Base-by-base conservation (phyloP, 1,284 basidiomycete genomes). In the Trichosporon sp. region DNA sequence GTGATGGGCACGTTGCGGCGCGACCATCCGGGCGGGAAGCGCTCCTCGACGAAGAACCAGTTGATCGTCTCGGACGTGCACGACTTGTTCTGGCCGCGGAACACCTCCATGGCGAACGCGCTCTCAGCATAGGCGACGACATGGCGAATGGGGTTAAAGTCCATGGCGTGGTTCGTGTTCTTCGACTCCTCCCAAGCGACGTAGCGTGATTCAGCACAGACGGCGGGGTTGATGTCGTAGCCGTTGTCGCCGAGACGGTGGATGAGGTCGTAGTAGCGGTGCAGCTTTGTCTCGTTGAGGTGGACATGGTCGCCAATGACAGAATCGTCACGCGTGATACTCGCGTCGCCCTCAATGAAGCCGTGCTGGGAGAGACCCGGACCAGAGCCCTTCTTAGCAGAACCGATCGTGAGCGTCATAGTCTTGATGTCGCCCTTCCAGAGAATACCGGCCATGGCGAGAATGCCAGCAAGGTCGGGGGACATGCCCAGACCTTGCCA, bases 71-170 rank as follows among this genome's bases (percentile, higher is more conserved):
- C 33, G n/a, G 32, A 16, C n/a, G 56, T 58, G 56, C 56, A 57
- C 49, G 49, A 52, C 27, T 40, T 7, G 19, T 23, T 21, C 19
- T 23, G 13, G n/a, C 62, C 62, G 23, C 58, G 57, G 44, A 63
- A 52, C 9, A 52, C 62, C 58, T 63, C 62, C 37, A 44, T 44
- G 2, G 25, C 29, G 23, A 63, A 63, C 19, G 57, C 62, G 16
- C 34, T 44, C 62, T 63, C 62, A 32, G 62, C 58, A 46, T 63
- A 63, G 6, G 58, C 58, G 36, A 63, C 62, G 29, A 63, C 16
- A 19, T 59, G 36, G 29, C 62, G 62, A 4, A 21, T 16, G 6
- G 34, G 23, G 62, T 63, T 63, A 9, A 63, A 25, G 62, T 63
- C 62, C 19, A 58, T 19, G 49, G 52, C 11, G 27, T 16, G 46